Percentiles rank a stretch among this genome's conserved stretches.
Conservation (phyloP, 176 grass and related monocot genomes). For the Coix lacrymajobi region DNA sequence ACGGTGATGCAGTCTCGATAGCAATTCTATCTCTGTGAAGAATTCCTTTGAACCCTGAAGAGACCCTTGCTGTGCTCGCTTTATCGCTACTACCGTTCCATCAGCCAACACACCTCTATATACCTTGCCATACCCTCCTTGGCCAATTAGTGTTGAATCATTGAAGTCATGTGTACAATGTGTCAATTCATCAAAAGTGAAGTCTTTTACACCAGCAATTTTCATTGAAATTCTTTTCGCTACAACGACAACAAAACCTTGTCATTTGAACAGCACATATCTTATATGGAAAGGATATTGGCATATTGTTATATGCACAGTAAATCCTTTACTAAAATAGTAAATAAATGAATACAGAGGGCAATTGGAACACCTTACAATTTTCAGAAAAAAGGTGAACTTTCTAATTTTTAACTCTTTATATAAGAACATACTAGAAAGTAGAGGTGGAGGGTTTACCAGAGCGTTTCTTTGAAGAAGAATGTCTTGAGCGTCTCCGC, state of each 20-base stretch:
- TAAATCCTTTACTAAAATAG: not conserved
- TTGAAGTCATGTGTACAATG: conserved; percentile 47
- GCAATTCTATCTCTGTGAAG: conserved; percentile 74
- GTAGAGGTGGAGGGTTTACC: conserved; percentile 34
- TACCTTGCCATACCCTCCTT: conserved; percentile 79
- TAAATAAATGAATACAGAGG: not conserved
- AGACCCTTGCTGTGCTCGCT: conserved; percentile 69
- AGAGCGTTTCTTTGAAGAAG: conserved; percentile 45
- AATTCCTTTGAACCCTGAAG: conserved; percentile 81
- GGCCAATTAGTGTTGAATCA: conserved; percentile 50
- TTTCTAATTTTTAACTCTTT: conserved; percentile 6
- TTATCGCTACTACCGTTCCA: conserved; percentile 67
- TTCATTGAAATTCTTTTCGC: conserved; percentile 60
- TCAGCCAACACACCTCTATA: conserved; percentile 61
- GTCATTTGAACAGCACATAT: conserved; percentile 6
- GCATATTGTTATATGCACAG: not conserved
- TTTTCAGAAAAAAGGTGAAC: not conserved
- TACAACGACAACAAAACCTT: conserved; percentile 13
- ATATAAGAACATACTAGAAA: conserved; percentile 21
- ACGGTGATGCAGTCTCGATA: conserved; percentile 75
- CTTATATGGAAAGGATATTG: not conserved
- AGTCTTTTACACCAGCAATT: conserved; percentile 65
- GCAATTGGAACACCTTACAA: not conserved
- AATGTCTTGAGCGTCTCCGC: conserved; percentile 35
- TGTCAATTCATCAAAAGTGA: conserved; percentile 61